phyloP scores from a whole-genome alignment of 1,139 yeast species.

The Candida pseudocylindracea region DNA sequence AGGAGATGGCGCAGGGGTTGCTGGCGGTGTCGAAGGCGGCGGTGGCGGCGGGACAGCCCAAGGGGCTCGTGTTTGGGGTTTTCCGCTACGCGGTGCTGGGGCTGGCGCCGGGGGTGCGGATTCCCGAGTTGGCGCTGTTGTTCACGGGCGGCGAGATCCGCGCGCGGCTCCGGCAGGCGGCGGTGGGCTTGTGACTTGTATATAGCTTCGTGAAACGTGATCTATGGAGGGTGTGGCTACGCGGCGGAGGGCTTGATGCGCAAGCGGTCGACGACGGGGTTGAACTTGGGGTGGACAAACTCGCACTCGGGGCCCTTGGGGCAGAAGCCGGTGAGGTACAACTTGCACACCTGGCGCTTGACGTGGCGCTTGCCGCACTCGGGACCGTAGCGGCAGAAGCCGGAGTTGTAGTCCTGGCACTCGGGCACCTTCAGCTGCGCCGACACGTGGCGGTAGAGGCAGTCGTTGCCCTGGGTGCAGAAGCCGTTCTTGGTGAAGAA shows the following conservation, averaged over 20 bases:
- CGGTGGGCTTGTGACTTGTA: too few relatives aligned
- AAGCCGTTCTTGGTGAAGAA: slow-evolving; percentile 75
- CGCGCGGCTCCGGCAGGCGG: too few relatives aligned
- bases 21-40: too few relatives aligned
- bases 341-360: slow-evolving; percentile 57
- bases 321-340: slow-evolving; percentile 80
- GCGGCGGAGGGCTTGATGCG: not conserved
- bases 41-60: too few relatives aligned
- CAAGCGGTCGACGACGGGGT: slow-evolving; percentile 10
- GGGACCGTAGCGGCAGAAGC: slow-evolving; percentile 90
- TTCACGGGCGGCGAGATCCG: too few relatives aligned
- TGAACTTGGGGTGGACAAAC: slow-evolving; percentile 34
- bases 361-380: slow-evolving; percentile 68
- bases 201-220: too few relatives aligned
- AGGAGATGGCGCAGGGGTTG: too few relatives aligned
- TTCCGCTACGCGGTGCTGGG: too few relatives aligned
- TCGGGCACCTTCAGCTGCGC: slow-evolving; percentile 76
- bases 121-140: too few relatives aligned
- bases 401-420: slow-evolving; percentile 65
- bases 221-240: too few relatives aligned
- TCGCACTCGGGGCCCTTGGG: slow-evolving; percentile 52
- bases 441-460: slow-evolving; percentile 79
- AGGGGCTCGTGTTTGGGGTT: too few relatives aligned
- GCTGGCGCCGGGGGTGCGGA: too few relatives aligned
- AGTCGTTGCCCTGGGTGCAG: slow-evolving; percentile 89